These are phyloP conservation scores for Pelargonium nanum DNA, from an alignment of 345 rosid species.

Conservation along the genomic window DNA sequence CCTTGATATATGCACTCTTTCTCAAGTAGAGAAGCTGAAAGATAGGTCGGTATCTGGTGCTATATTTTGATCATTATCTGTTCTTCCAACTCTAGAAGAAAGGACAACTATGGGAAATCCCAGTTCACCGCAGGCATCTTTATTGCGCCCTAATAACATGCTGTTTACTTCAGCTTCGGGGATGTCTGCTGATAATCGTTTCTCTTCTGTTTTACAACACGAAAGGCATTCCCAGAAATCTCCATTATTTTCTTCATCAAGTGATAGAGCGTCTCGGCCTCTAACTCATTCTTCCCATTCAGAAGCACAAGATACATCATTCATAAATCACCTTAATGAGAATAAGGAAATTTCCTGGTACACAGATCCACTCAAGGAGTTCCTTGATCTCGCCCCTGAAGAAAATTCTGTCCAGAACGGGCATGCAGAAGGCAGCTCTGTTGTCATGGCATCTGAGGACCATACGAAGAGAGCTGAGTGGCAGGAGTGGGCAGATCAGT, in stretches of 20 bases:
- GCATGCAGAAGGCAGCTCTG: conserved; percentile 32
- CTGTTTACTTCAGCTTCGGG: conserved; percentile 24
- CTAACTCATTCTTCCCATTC: conserved; percentile 19
- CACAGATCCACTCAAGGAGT: conserved; percentile 37
- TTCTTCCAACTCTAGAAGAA: too few species aligned
- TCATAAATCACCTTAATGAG: conserved; percentile 27
- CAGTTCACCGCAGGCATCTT: too few species aligned
- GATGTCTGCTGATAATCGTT: conserved; percentile 19
- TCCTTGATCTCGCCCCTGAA: conserved; percentile 35
- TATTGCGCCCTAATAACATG: not conserved
- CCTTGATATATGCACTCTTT: too few species aligned
- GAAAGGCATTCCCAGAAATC: conserved; percentile 26
- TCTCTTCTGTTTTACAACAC: conserved; percentile 23
- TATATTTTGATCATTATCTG: too few species aligned
- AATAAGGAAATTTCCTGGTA: conserved; percentile 42
- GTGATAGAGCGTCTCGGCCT: conserved; percentile 19
- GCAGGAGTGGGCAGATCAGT: conserved; percentile 61
- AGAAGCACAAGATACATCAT: conserved; percentile 24
- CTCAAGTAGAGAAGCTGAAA: too few species aligned
- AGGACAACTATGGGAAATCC: not conserved
- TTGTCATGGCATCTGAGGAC: conserved; percentile 29
- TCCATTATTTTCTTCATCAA: conserved; percentile 33
- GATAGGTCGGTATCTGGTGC: too few species aligned
- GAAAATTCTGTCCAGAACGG: conserved; percentile 29
- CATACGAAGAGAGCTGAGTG: conserved; percentile 36